Percentiles rank a stretch among this genome's conserved stretches.
Conservation (phyloP, 306 rosid genomes). For the Cicer chorassanicum region DNA sequence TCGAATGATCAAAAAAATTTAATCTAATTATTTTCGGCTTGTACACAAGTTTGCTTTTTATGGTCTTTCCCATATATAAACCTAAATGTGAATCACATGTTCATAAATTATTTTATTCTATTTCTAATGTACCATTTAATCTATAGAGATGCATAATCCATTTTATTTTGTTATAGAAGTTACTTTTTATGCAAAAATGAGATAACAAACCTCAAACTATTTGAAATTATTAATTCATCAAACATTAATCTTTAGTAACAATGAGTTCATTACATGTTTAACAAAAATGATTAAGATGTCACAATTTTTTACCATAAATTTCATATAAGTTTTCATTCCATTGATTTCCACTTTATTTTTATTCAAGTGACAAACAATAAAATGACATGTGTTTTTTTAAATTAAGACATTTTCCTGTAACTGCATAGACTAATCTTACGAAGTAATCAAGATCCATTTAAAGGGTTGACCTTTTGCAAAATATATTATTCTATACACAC, state of each 20-base stretch:
- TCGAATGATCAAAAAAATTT: too few species aligned
- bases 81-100: not conserved
- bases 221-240: not conserved
- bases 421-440: too few species aligned
- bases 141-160: not conserved
- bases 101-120: not conserved
- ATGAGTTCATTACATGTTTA: not conserved
- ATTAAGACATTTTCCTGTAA: too few species aligned
- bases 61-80: not conserved
- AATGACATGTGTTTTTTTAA: not conserved
- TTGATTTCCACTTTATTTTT: not conserved
- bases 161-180: not conserved
- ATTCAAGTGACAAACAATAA: not conserved
- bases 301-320: too few species aligned
- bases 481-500: too few species aligned
- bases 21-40: not conserved
- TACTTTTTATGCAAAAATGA: not conserved
- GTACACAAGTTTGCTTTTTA: not conserved
- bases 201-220: not conserved
- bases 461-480: rapidly evolving
- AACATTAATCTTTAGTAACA: not conserved
- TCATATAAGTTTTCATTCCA: not conserved
- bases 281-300: too few species aligned
- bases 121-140: not conserved
- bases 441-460: too few species aligned